phyloP scores from a whole-genome alignment of 306 rosid genomes.

The Alnus glutinosa region DNA sequence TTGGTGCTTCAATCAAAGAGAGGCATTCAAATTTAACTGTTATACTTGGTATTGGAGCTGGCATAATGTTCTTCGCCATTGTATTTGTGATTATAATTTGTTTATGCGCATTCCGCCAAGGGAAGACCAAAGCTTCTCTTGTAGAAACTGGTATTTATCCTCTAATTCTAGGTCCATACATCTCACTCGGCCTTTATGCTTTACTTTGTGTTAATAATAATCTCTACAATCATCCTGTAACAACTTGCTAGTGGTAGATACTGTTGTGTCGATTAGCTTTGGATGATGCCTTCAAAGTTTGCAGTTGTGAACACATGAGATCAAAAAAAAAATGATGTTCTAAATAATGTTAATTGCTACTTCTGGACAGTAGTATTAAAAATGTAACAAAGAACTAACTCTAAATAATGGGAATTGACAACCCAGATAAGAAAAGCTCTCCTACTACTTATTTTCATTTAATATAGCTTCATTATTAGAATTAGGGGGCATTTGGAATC shows the following conservation, averaged over 20 bases:
- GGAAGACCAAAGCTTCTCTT: slow-evolving; percentile 52
- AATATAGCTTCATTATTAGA: not conserved
- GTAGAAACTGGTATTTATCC: slow-evolving; percentile 57
- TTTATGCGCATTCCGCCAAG: slow-evolving; percentile 48
- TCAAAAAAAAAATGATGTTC: not conserved
- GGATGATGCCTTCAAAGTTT: slow-evolving; percentile 17
- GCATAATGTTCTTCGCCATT: slow-evolving; percentile 66
- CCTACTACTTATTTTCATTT: not conserved
- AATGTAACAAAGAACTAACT: not conserved
- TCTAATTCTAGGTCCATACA: slow-evolving; percentile 18
- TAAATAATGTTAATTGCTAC: not conserved
- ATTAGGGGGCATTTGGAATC: not conserved
- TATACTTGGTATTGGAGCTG: slow-evolving; percentile 70
- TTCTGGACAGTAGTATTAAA: not conserved
- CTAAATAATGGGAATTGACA: not conserved
- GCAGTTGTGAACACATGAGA: not conserved
- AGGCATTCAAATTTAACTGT: slow-evolving; percentile 61
- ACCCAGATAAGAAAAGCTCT: not conserved
- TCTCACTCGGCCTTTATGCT: not conserved
- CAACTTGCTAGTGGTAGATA: slow-evolving; percentile 19
- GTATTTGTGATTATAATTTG: slow-evolving; percentile 57
- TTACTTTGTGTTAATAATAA: slow-evolving; percentile 7
- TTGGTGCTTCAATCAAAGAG: slow-evolving; percentile 45
- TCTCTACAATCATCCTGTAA: slow-evolving; percentile 9
- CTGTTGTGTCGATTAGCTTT: slow-evolving; percentile 10